A percentile compares a stretch with the other conserved stretches of the same genome.
These are phyloP conservation scores for Petunia secreta DNA, from an alignment of 257 asterid genomes.

Conservation along the genomic window DNA sequence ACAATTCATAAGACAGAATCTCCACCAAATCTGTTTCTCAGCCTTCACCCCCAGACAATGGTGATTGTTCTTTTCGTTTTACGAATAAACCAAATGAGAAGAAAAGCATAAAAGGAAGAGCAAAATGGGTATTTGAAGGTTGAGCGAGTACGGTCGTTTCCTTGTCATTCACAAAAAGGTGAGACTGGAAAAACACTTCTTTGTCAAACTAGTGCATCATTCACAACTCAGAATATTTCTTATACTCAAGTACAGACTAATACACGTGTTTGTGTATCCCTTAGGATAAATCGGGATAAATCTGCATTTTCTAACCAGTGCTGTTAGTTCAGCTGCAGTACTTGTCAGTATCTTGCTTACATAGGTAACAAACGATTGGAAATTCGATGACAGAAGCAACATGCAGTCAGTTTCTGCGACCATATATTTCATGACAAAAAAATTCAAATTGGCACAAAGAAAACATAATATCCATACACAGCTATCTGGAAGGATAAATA, in stretches of 20 bases:
- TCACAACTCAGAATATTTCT: neutral
- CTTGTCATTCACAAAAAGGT: neutral
- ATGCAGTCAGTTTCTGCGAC: constrained; percentile 12
- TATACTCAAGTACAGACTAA: neutral
- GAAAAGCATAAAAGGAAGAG: neutral
- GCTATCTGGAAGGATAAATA: constrained; percentile 13
- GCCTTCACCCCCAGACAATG: neutral
- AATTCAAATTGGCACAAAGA: neutral
- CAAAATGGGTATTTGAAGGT: neutral
- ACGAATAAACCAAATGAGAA: constrained; percentile 14
- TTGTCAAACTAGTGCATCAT: neutral
- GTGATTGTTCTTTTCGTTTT: neutral
- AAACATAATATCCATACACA: neutral
- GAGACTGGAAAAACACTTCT: neutral
- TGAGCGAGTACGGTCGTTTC: neutral
- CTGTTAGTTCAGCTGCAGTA: neutral
- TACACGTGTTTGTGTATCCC: neutral
- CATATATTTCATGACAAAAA: neutral
- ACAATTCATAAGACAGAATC: neutral
- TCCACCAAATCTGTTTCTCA: constrained; percentile 11
- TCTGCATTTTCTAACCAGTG: neutral
- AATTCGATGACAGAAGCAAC: constrained; percentile 13
- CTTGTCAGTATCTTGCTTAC: constrained; percentile 1
- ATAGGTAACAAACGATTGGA: constrained; percentile 7
- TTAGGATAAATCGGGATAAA: constrained; percentile 15